These are phyloP conservation scores for Sporothrix brasiliensis DNA, from an alignment of 2,329 filamentous ascomycete species.

Conservation along the genomic window DNA sequence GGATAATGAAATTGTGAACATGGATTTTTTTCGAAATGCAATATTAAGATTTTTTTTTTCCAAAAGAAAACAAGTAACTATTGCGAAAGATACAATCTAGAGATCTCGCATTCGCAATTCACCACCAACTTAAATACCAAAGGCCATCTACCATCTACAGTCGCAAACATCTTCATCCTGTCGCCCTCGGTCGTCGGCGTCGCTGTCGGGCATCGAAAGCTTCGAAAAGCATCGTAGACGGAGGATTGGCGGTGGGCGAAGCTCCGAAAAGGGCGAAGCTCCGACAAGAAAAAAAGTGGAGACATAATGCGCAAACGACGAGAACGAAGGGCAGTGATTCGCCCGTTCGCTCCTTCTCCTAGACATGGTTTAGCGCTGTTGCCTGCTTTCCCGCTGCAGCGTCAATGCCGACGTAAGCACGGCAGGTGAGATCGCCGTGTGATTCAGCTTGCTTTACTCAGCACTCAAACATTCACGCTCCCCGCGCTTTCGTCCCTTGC, in stretches of 20 bases:
- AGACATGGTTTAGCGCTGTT: neutral
- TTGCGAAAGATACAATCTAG: too few relatives aligned
- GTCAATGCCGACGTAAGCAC: neutral
- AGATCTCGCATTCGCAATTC: too few relatives aligned
- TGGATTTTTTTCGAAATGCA: too few relatives aligned
- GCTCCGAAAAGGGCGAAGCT: neutral
- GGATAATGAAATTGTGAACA: too few relatives aligned
- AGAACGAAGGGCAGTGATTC: neutral
- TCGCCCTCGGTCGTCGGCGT: neutral
- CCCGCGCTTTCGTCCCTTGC: neutral
- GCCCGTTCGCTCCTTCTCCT: slow-evolving; percentile 6
- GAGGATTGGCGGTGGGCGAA: too few relatives aligned
- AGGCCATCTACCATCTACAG: neutral
- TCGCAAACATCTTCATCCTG: neutral
- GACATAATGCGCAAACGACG: neutral
- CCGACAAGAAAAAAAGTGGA: neutral
- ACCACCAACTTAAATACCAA: neutral
- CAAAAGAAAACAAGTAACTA: too few relatives aligned
- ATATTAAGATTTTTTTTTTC: too few relatives aligned
- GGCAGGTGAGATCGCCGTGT: too few relatives aligned
- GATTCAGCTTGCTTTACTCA: too few relatives aligned
- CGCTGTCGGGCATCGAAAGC: neutral
- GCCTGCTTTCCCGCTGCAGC: slow-evolving; percentile 6
- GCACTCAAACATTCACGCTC: too few relatives aligned
- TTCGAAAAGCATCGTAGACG: neutral